Percentiles rank a stretch among this genome's conserved stretches.
Evolutionary conservation across 306 rosid species (phyloP).

Genomic region (Prunus campanulata): DNA sequence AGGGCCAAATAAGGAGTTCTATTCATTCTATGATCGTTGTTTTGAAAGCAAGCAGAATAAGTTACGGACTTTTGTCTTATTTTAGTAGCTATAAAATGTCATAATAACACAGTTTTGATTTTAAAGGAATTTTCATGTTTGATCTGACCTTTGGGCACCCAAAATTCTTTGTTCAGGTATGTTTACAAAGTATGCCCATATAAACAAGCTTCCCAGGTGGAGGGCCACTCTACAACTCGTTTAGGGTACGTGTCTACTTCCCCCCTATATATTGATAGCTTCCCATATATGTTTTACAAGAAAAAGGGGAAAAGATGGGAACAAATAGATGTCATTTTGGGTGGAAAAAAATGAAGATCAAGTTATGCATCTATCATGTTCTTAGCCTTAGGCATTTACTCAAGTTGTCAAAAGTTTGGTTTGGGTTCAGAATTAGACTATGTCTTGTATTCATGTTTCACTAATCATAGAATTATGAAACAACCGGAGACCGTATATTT

Average conservation of each 20-base stretch:
- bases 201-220: constrained; percentile 91
- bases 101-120: background rate
- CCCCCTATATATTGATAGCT: constrained; percentile 9
- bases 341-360: constrained; percentile 5
- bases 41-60: constrained; percentile 92
- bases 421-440: background rate
- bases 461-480: background rate
- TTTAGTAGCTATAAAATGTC: constrained; percentile 14
- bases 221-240: constrained; percentile 78
- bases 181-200: constrained; percentile 94
- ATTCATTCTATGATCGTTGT: constrained; percentile 79
- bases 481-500: background rate
- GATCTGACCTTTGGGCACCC: constrained; percentile 35
- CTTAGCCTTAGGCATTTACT: background rate
- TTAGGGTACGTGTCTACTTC: constrained; percentile 69
- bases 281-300: background rate
- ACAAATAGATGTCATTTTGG: background rate
- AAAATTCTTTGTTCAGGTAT: constrained; percentile 63
- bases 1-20: constrained; percentile 93
- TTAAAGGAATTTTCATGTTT: constrained; percentile 21
- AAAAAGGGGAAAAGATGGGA: background rate
- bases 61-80: constrained; percentile 40
- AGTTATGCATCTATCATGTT: background rate
- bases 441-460: background rate
- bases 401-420: background rate